These are phyloP conservation scores for Cenchrus fungigraminus DNA, from an alignment of 176 grass and related monocot species.

Conservation along the genomic window DNA sequence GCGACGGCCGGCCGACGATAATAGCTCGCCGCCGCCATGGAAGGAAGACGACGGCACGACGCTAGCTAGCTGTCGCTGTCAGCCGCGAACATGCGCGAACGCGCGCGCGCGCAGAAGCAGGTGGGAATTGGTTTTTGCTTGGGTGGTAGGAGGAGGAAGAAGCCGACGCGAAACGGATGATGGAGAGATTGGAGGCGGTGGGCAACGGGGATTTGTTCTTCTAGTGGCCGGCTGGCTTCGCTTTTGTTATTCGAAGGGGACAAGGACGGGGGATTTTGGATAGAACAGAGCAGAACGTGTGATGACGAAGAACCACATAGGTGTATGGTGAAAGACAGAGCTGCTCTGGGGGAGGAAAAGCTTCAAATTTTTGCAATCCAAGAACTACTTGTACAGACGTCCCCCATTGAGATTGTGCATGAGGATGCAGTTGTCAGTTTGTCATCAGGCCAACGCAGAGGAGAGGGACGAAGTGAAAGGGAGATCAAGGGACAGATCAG, in stretches of 20 bases:
- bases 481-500: background rate
- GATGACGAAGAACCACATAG: conserved; percentile 58
- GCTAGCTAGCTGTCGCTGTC: background rate
- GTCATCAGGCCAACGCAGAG: background rate
- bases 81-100: background rate
- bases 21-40: conserved; percentile 27
- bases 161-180: background rate
- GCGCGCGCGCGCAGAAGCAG: background rate
- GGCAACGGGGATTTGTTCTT: conserved; percentile 29
- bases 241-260: conserved; percentile 42
- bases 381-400: background rate
- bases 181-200: conserved; percentile 22
- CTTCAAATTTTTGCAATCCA: conserved; percentile 18
- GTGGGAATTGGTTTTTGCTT: background rate
- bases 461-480: too few relatives aligned
- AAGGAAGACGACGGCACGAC: background rate
- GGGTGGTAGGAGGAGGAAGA: background rate
- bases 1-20: background rate
- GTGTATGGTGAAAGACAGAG: conserved; percentile 27
- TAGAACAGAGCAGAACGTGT: conserved; percentile 42
- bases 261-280: conserved; percentile 46
- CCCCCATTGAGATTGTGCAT: background rate
- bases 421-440: background rate
- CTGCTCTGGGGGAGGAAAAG: background rate
- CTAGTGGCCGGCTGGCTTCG: conserved; percentile 18